Evolutionary conservation across 495 filamentous ascomycete genomes (phyloP).

Genomic region (Tuber aestivum): DNA sequence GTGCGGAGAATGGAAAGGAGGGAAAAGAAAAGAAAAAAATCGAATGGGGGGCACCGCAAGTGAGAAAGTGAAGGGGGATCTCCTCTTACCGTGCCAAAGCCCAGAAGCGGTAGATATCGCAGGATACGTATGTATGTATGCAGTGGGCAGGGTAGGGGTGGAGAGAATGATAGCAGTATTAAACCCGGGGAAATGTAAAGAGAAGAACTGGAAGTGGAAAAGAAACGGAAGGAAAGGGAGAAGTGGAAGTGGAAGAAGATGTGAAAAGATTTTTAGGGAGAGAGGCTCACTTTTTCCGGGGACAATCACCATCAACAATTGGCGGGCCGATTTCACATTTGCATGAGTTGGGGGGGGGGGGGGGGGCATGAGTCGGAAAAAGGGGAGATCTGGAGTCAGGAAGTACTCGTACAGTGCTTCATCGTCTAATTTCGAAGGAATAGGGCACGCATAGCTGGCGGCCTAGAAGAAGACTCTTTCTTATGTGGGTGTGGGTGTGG

Average conservation of each 20-base stretch:
- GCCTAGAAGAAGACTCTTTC: background rate
- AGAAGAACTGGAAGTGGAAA: background rate
- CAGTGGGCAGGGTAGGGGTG: background rate
- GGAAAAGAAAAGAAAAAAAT: background rate
- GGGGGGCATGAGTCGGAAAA: background rate
- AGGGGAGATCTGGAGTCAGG: background rate
- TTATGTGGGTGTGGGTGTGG: background rate
- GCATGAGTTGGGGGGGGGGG: background rate
- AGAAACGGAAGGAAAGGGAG: background rate
- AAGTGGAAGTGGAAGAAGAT: background rate
- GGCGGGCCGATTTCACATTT: conserved; percentile 2
- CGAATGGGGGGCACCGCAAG: background rate
- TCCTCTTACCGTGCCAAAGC: background rate
- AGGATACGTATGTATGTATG: background rate
- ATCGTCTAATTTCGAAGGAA: conserved; percentile 4
- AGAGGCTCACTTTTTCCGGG: background rate
- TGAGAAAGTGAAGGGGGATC: background rate
- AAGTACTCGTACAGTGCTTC: background rate
- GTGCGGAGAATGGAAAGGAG: background rate
- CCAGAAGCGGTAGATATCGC: background rate
- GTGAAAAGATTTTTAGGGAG: conserved; percentile 2
- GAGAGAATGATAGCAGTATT: background rate
- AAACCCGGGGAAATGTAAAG: background rate
- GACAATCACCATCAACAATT: conserved; percentile 3
- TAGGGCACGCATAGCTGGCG: background rate